phyloP scores from a whole-genome alignment of 2,329 filamentous ascomycete genomes.

The Fusarium denticulatum region DNA sequence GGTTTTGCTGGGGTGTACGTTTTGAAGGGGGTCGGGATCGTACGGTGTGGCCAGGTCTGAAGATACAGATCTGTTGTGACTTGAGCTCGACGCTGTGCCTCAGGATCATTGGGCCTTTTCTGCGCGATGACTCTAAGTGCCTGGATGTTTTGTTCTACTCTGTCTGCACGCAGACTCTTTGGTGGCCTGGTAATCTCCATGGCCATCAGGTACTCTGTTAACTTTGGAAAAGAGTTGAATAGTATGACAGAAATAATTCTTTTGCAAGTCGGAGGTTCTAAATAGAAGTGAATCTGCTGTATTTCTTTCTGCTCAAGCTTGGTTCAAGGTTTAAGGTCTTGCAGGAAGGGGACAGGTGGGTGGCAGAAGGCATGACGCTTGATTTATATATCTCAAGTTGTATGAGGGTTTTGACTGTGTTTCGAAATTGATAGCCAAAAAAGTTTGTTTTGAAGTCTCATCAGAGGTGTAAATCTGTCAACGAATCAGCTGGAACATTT shows the following conservation, averaged over 20 bases:
- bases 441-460: not conserved
- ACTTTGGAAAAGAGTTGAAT: not conserved
- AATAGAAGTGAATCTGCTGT: no score
- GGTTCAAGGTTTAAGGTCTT: not conserved
- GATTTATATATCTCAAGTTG: not conserved
- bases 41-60: not conserved
- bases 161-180: not conserved
- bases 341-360: no score
- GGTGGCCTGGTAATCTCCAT: not conserved
- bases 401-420: not conserved
- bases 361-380: not conserved
- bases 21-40: not conserved
- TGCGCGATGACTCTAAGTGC: not conserved
- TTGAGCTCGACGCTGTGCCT: slow-evolving; percentile 7
- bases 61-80: slow-evolving; percentile 3
- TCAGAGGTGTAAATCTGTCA: not conserved
- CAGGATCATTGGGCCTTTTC: not conserved
- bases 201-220: not conserved
- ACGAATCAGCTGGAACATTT: not conserved
- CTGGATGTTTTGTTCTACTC: not conserved
- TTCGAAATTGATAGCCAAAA: not conserved
- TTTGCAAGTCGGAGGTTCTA: not conserved
- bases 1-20: not conserved
- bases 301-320: not conserved
- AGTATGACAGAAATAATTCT: not conserved